Base-by-base conservation (phyloP, 805 yeast genomes). In the Sporopachydermia lactativora region DNA sequence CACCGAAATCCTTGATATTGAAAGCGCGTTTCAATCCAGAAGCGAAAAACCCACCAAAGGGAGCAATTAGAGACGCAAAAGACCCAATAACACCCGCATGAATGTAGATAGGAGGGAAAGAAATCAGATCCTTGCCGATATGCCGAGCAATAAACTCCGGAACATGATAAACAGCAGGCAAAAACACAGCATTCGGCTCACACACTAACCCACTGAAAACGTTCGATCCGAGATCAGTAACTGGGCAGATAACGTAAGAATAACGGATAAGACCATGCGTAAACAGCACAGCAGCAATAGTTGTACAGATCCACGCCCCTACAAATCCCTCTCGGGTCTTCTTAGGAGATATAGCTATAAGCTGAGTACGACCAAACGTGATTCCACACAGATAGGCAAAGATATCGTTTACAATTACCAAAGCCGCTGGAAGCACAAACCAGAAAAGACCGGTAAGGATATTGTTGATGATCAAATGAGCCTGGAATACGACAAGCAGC, bases 31-130 rank as follows among this genome's bases (percentile, higher is more conserved):
- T 92, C 51, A 92, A 69, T n/a, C 97, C 98, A 41, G 94, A 80
- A 4, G 97, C 97, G 53, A 92, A 92, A 59, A 92, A 92, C 1
- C 98, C 98, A 41, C 98, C 98, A 57, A 92, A 92, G 44, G 98
- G 98, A 3, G 98, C 98, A 58, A 92, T 80, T 48, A 92, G 70
- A 0, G 97, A 89, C 2, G 98, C 97, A 68, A 92, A 92, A 3
- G 95, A 81, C 13, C 96, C 94, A 45, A 89, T 64, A 36, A 79
- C 71, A 43, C 85, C 70, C 1, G 94, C 78, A 58, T 92, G 98
- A 66, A 88, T 73, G 60, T 89, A 86, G 40, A 92, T 77, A 38
- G 98, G 97, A 53, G 82, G 84, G 37, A 86, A 52, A 13, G 76
- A 69, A 14, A 85, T 56, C 19, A 65, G 66, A 8, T 72, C 73